Base-by-base conservation (phyloP, 2,329 filamentous ascomycete genomes). In the Verticillium dahliae region DNA sequence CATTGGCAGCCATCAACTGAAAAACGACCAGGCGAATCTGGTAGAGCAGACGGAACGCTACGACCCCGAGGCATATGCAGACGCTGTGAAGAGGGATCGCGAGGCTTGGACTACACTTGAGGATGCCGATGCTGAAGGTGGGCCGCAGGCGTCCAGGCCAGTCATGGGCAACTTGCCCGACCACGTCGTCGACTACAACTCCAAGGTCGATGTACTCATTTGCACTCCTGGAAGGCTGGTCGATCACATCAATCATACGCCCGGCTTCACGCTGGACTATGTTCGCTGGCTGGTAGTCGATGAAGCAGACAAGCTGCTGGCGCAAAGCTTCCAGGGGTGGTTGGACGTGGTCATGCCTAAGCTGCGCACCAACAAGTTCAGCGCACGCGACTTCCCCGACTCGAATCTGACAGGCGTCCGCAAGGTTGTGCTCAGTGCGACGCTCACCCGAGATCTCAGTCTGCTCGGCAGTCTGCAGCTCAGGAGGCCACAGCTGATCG, bases 301-400 rank as follows among this genome's bases (percentile, higher is more conserved):
- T 69, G 94, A 98, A 75, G 95, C 94, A 11, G 94, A 98, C 74
- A 92, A 95, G 71, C 79, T 98, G 13, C 83, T 98, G 6, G 90
- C 93, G 54, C 91, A 98, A 73, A 93, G 90, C 69, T 97, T 95
- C 74, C 93, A 97, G 72, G 90, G 94, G 69, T 97, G 93, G 93
- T 80, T 96, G 3, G 85, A 87, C 50, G 77, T 88, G 0, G 85
- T 95, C 6, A 88, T 91, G 70, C 84, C 87, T 15, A 77, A 79
- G 55, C 79, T 91, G 64, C 80, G 80, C 41, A 74, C 72, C 1
- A 72, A 73, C 2, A 78, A 79, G 52, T 81, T 81, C 66, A 80
- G 81, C 31, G 76, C 80, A 2, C 77, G 84, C 57, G 82, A 85
- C 66, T 82, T 83, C 65, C 78, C 79, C 27, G 79, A 83, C 58